Evolutionary conservation across 352 stramenopile genomes (phyloP).

Genomic region (Paralagenidium karlingii): DNA sequence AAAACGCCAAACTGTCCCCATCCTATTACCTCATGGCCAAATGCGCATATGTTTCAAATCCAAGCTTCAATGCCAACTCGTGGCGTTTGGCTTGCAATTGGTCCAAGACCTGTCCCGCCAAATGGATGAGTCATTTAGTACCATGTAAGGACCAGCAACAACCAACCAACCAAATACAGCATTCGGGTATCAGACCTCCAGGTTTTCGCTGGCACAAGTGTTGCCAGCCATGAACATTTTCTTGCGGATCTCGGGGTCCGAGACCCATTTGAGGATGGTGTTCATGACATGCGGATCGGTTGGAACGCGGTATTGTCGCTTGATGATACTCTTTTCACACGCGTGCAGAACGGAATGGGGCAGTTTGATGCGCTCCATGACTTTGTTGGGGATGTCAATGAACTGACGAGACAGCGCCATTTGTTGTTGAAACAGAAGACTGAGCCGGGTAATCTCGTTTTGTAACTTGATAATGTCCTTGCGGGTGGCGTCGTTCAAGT

Average conservation of each 20-base stretch:
- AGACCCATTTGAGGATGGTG: constrained; percentile 86
- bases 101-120: constrained; percentile 57
- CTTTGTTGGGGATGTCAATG: constrained; percentile 42
- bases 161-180: not conserved
- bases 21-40: constrained; percentile 78
- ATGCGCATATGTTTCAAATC: constrained; percentile 85
- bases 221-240: constrained; percentile 87
- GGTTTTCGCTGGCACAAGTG: constrained; percentile 65
- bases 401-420: constrained; percentile 55
- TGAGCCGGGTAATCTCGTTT: constrained; percentile 77
- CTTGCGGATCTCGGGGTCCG: constrained; percentile 53
- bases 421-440: constrained; percentile 83
- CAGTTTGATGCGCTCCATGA: constrained; percentile 24
- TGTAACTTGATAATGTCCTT: constrained; percentile 78
- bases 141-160: not conserved
- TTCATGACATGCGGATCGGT: constrained; percentile 84
- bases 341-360: constrained; percentile 39
- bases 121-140: not conserved
- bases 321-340: constrained; percentile 57
- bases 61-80: constrained; percentile 75
- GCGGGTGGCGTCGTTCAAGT: constrained; percentile 65
- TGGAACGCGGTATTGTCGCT: constrained; percentile 34
- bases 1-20: too few species aligned
- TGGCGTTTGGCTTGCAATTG: constrained; percentile 79
- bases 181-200: constrained; percentile 5